Evolutionary conservation across 164 flowering plant genomes (phyloP).

Genomic region (Platanus orientalis): DNA sequence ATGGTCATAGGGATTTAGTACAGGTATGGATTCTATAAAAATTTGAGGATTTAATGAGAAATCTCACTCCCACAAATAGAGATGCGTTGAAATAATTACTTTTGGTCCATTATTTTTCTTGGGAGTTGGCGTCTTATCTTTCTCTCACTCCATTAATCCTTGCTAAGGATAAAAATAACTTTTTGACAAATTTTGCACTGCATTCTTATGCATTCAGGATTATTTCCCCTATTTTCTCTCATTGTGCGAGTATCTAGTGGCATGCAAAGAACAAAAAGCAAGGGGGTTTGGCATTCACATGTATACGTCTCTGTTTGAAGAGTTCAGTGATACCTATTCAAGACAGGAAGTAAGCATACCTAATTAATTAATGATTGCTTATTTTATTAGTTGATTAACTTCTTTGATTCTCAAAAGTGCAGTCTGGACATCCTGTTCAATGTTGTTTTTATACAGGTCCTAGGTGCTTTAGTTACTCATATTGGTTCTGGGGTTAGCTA

Average conservation of each 20-base stretch:
- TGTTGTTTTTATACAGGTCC: constrained; percentile 39
- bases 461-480: constrained; percentile 70
- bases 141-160: no score
- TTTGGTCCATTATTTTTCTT: no score
- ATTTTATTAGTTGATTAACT: background rate
- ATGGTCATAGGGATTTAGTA: constrained; percentile 52
- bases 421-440: background rate
- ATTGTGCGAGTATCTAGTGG: constrained; percentile 55
- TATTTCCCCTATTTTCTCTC: constrained; percentile 59
- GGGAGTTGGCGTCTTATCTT: no score
- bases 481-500: constrained; percentile 65
- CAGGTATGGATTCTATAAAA: constrained; percentile 34
- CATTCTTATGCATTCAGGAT: constrained; percentile 35
- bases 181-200: constrained; percentile 2
- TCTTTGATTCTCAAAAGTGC: background rate
- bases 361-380: background rate
- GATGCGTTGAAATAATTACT: background rate
- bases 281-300: constrained; percentile 61
- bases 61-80: background rate
- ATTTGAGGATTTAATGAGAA: background rate
- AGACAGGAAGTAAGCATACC: constrained; percentile 66
- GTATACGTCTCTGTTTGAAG: constrained; percentile 56
- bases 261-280: constrained; percentile 66
- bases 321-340: constrained; percentile 50
- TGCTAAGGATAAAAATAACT: no score